Conservation (phyloP, 768 basidiomycete species). For the Russula ochroleuca region DNA sequence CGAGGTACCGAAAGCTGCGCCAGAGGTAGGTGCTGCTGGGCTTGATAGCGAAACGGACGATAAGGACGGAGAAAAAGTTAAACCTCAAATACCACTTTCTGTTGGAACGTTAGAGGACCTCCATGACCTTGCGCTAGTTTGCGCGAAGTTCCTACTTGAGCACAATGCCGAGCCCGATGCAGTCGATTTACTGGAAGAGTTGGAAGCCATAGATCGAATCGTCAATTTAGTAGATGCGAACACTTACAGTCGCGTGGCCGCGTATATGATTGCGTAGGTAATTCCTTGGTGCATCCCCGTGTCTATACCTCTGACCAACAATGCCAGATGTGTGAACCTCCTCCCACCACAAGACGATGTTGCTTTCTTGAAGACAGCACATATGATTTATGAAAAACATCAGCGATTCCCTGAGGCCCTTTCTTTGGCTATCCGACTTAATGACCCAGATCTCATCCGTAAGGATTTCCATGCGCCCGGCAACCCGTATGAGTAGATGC, state of each 20-base stretch:
- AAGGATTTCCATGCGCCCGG: conserved; percentile 87
- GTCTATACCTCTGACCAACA: conserved; percentile 14
- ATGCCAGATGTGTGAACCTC: conserved; percentile 72
- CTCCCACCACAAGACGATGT: conserved; percentile 91
- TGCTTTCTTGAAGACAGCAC: conserved; percentile 82
- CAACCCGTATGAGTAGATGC: conserved; percentile 60
- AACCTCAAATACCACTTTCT: conserved; percentile 34
- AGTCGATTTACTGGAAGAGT: conserved; percentile 89
- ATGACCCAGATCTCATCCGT: conserved; percentile 72
- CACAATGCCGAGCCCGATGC: conserved; percentile 99
- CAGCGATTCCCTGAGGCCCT: conserved; percentile 90
- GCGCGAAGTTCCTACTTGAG: conserved; percentile 81
- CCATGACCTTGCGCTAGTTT: conserved; percentile 69
- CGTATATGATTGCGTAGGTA: conserved; percentile 89
- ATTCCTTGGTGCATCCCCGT: conserved; percentile 4
- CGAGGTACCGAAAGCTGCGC: conserved; percentile 33
- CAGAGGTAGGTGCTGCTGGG: conserved; percentile 20
- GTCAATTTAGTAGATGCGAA: conserved; percentile 77
- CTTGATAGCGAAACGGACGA: conserved; percentile 31
- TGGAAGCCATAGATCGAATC: conserved; percentile 84
- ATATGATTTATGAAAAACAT: conserved; percentile 82
- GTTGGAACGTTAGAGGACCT: conserved; percentile 71
- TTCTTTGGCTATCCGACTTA: conserved; percentile 77
- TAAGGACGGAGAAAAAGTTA: conserved; percentile 32
- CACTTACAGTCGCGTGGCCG: conserved; percentile 84